Conservation (phyloP, 2,329 filamentous ascomycete genomes). For the Aspergillus clavatus region DNA sequence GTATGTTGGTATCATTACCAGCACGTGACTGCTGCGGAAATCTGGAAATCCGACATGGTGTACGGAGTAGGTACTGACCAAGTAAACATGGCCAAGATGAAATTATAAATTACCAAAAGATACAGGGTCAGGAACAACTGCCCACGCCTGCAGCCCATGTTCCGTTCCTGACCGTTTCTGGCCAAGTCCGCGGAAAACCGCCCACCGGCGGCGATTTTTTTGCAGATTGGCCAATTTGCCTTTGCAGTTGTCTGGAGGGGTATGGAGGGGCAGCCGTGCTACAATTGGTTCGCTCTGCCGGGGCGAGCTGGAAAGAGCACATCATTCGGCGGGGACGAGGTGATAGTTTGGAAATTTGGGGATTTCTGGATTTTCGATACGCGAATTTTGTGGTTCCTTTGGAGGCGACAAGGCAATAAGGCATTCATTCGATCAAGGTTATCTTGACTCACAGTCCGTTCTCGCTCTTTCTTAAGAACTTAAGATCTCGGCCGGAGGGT, state of each 20-base stretch:
- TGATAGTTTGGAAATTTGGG: not conserved
- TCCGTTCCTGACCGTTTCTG: not conserved
- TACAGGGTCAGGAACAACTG: too few relatives aligned
- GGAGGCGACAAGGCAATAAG: constrained; percentile 6
- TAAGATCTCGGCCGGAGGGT: not conserved
- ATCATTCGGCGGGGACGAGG: constrained; percentile 17
- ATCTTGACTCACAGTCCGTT: constrained; percentile 4
- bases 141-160: too few relatives aligned
- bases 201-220: not conserved
- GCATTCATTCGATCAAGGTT: not conserved
- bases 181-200: constrained; percentile 7
- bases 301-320: constrained; percentile 6
- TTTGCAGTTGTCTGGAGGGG: constrained; percentile 2
- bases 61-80: too few relatives aligned
- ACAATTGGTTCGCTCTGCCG: constrained; percentile 13
- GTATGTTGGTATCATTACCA: too few relatives aligned
- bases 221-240: not conserved
- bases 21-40: too few relatives aligned
- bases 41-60: too few relatives aligned
- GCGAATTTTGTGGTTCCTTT: not conserved
- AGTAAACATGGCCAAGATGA: too few relatives aligned
- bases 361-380: too few relatives aligned
- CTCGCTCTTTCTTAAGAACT: not conserved
- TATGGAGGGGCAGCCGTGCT: constrained; percentile 8
- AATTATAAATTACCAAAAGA: not conserved